Evolutionary conservation across 1,284 basidiomycete species (phyloP), one percentile per base, ranked within the genome.

Genomic region (Thelephora terrestris): DNA sequence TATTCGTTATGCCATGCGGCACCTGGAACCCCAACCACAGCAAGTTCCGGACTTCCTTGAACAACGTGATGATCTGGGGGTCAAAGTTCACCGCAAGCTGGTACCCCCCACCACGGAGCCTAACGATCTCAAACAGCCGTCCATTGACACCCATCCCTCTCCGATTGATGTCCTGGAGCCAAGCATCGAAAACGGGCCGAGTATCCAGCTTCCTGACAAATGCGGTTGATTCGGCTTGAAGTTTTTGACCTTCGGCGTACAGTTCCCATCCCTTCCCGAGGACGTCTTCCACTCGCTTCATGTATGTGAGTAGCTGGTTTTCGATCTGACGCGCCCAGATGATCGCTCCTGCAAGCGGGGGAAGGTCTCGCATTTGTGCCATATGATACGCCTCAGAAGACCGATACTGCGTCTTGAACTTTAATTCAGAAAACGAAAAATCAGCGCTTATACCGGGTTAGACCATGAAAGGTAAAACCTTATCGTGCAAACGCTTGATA

Each of bases 241-340:
- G 84, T 61, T 94, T 93, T 65, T 97, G 92, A 5, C 96, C 96
- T 59, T 99, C 95, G n/a, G 95, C 92, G 58, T 99, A 99, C 53
- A 93, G 81, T 64, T 97, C 94, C 95, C 95, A 99, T 6, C 92
- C 94, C 65, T 92, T 93, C 7, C 95, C 96, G 10, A 99, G 83
- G 2, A 99, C 96, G 63, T 98, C 95, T 63, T 98, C 94, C 47
- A 99, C 95, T n/a, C 94, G 89, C 66, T 94, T 96, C 93, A 99
- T 98, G 71, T 98, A 98, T 2, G 91, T 85, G 55, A 89, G 76
- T 12, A 99, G 79, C 64, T 99, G 96, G 6, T 93, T 82, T 61
- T 98, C 95, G 56, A 99, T 99, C 70, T 99, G 95, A 7, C 88
- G 80, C 0, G 95, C 95, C 95, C 96, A 99, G 59, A 97, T 91